A percentile compares a stretch with the other conserved stretches of the same genome.
These are phyloP conservation scores for Erythrobasidium hasegawianum DNA, from an alignment of 1,284 basidiomycete genomes.

Conservation along the genomic window DNA sequence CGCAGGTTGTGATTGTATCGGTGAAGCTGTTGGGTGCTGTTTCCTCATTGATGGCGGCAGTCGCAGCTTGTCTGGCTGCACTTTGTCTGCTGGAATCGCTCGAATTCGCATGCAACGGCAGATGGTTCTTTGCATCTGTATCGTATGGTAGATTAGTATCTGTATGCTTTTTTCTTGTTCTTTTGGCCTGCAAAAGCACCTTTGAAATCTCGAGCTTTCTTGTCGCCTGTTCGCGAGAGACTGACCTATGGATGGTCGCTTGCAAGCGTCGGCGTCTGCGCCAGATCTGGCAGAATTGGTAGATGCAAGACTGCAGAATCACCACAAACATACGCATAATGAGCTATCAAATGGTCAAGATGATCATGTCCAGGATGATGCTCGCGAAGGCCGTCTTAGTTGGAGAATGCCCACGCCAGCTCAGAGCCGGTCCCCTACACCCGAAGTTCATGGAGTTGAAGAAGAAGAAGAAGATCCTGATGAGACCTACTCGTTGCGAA, in stretches of 20 bases:
- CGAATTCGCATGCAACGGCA: constrained; percentile 28
- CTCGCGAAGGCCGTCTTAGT: not conserved
- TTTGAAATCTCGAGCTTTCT: not conserved
- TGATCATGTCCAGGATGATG: not conserved
- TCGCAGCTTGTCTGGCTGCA: constrained; percentile 16
- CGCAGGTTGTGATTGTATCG: constrained; percentile 3
- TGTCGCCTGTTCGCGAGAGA: not conserved
- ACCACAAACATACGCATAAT: constrained; percentile 4
- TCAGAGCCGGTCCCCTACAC: constrained; percentile 22
- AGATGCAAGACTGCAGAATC: constrained; percentile 8
- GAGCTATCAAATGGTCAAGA: constrained; percentile 7
- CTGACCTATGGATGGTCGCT: constrained; percentile 17
- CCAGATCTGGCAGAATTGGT: constrained; percentile 28
- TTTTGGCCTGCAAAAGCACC: not conserved
- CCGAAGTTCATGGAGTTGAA: constrained; percentile 13
- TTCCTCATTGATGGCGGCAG: constrained; percentile 13
- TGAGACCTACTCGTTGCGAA: constrained; percentile 5
- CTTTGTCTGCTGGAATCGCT: constrained; percentile 14
- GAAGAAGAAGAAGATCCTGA: not conserved
- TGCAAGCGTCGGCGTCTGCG: constrained; percentile 29
- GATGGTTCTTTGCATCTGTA: constrained; percentile 18
- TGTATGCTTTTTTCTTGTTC: not conserved
- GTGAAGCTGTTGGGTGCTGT: constrained; percentile 1
- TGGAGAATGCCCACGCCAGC: constrained; percentile 22
- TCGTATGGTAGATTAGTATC: not conserved